Base-by-base conservation (phyloP, 1,284 basidiomycete genomes). In the Stygiomarasmius scandens region DNA sequence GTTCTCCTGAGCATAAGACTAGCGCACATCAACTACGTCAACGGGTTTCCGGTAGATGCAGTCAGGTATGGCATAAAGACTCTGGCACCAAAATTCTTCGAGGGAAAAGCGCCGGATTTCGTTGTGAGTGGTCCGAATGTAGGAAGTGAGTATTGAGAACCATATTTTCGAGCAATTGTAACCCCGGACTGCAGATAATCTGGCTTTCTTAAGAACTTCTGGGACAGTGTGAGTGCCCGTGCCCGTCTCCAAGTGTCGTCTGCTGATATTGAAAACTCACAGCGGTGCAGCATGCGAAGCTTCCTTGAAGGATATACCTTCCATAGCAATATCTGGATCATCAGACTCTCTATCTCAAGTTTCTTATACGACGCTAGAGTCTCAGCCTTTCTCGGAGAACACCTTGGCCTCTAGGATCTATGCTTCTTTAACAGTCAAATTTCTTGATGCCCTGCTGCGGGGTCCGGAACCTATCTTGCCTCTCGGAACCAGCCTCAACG, bases 111-210 rank as follows among this genome's bases (percentile, higher is more conserved):
- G 0, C 78, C 78, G 1, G 77, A 78, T 51, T 70, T 81, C 44
- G 71, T 79, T 9, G 71, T 81, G 9, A 71, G 73, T 49, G 77
- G 77, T 0, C 77, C 77, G 0, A 80, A 80, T 59, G 70, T 76
- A 16, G 77, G 77, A 19, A 69, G 71, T 72, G 63, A 66, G 70
- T 66, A 14, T 22, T 32, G 3, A 19, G 8, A 32, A 14, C 12
- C 48, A 32, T 19, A 12, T n/a, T 29, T 11, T n/a, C 2, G 27
- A 29, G 24, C 11, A 27, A 5, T 20, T 5, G 32, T 29, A 12
- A 49, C 32, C 23, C 22, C 49, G 12, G 19, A 49, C 10, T 24
- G 12, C 53, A 75, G 74, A 64, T 49, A 76, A 77, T 59, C 63
- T 73, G 12, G 74, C 63, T 3, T 66, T 69, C 14, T 59, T 67